Evolutionary conservation across 2,329 filamentous ascomycete species (phyloP).

Genomic region (Cladosporium sp.): DNA sequence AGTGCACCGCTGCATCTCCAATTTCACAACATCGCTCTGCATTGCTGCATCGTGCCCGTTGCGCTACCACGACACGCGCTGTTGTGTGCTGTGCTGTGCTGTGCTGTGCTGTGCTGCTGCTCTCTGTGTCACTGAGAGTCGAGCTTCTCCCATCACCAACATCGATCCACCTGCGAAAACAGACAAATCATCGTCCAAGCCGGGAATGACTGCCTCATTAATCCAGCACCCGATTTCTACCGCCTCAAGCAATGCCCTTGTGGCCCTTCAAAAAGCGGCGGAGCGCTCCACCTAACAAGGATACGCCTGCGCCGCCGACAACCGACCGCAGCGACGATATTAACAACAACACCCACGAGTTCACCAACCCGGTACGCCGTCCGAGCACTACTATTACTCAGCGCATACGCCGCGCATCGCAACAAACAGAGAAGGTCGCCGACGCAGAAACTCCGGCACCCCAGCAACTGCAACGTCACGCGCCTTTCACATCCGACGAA

Average conservation of each 20-base stretch:
- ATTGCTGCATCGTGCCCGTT: conserved; percentile 13
- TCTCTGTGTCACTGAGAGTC: neutral
- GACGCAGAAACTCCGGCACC: conserved; percentile 3
- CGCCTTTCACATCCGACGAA: conserved; percentile 22
- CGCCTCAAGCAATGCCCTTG: conserved; percentile 63
- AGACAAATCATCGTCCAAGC: neutral
- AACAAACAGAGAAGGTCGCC: conserved; percentile 16
- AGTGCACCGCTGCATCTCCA: conserved; percentile 2
- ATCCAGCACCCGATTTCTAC: neutral
- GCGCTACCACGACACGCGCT: conserved; percentile 16
- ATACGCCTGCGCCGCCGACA: conserved; percentile 12
- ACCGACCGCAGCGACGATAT: conserved; percentile 49
- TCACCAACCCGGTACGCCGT: conserved; percentile 32
- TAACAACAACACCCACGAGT: conserved; percentile 49
- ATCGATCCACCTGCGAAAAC: neutral
- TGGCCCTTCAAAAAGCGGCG: conserved; percentile 81
- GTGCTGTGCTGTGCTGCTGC: neutral
- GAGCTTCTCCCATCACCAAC: neutral
- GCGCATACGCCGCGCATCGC: conserved; percentile 17
- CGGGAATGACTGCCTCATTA: conserved; percentile 19
- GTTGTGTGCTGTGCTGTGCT: neutral
- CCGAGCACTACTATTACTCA: conserved; percentile 14
- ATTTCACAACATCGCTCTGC: conserved; percentile 14
- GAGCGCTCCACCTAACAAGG: conserved; percentile 29
- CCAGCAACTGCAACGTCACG: neutral